phyloP scores from a whole-genome alignment of 805 yeast genomes.

The Barnettozyma wickerhamii region DNA sequence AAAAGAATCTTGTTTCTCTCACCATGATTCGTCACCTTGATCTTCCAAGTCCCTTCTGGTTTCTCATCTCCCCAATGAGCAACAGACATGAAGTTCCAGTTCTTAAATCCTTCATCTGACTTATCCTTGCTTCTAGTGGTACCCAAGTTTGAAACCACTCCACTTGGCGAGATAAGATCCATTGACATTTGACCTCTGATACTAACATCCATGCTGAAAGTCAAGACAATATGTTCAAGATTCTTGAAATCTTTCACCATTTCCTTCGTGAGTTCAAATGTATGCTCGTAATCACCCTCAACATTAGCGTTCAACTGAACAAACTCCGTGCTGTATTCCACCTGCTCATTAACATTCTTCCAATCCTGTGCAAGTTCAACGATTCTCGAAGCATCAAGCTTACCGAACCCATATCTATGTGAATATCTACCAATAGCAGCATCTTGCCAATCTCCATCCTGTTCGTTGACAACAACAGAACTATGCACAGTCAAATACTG shows the following conservation, averaged over 20 bases:
- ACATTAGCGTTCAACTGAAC: slow-evolving; percentile 21
- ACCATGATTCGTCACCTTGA: slow-evolving; percentile 52
- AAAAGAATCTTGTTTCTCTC: slow-evolving; percentile 39
- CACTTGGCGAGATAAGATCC: slow-evolving; percentile 68
- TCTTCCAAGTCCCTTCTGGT: slow-evolving; percentile 78
- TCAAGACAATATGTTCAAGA: slow-evolving; percentile 83
- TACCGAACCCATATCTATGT: slow-evolving; percentile 89
- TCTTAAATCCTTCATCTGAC: slow-evolving; percentile 51
- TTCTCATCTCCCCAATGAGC: slow-evolving; percentile 96
- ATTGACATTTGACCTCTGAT: slow-evolving; percentile 69
- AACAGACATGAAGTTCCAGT: slow-evolving; percentile 96
- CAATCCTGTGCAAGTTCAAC: slow-evolving; percentile 71
- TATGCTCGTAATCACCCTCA: slow-evolving; percentile 29
- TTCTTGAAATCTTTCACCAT: slow-evolving; percentile 59
- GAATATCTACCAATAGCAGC: slow-evolving; percentile 71
- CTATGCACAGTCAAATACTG: slow-evolving; percentile 77
- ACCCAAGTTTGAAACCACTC: slow-evolving; percentile 71
- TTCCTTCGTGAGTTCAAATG: slow-evolving; percentile 42
- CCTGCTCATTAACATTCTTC: slow-evolving; percentile 87
- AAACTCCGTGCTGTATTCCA: slow-evolving; percentile 54
- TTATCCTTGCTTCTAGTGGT: slow-evolving; percentile 57
- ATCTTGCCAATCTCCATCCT: slow-evolving; percentile 69
- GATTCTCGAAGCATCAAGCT: slow-evolving; percentile 74
- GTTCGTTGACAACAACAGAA: slow-evolving; percentile 61
- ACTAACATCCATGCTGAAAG: slow-evolving; percentile 61